Percentiles rank a stretch among this genome's conserved stretches.
These are phyloP conservation scores for Diospyros lotus DNA, from an alignment of 148 eudicot genomes.

Conservation along the genomic window DNA sequence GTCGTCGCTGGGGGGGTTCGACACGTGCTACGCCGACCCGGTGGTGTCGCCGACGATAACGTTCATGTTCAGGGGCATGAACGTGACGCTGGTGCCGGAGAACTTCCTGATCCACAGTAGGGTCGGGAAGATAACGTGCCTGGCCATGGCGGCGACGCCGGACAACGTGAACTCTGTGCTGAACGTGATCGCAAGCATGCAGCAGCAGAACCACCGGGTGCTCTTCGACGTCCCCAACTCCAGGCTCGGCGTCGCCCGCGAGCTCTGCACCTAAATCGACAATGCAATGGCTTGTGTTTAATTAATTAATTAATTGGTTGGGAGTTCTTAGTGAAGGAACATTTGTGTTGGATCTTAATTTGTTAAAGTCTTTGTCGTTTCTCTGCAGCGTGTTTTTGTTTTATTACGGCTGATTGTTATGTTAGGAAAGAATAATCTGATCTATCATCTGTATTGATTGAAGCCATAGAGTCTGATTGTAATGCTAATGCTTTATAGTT, in stretches of 20 bases:
- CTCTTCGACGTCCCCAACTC: conserved; percentile 60
- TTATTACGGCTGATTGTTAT: no score
- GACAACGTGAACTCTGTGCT: conserved; percentile 44
- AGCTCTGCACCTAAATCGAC: conserved; percentile 37
- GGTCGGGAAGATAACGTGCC: conserved; percentile 50
- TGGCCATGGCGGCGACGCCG: conserved; percentile 71
- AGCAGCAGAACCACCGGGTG: conserved; percentile 80
- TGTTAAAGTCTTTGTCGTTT: no score
- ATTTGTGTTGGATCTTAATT: no score
- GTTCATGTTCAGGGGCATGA: conserved; percentile 59
- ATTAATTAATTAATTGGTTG: no score
- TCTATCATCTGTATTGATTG: no score
- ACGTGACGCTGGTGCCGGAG: conserved; percentile 58
- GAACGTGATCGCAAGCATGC: conserved; percentile 76
- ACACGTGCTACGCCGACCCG: conserved; percentile 66
- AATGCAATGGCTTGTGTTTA: no score
- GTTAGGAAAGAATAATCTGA: no score
- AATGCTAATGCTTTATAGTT: no score
- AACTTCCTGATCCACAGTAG: conserved; percentile 72
- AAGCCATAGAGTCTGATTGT: no score
- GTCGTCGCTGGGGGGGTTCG: conserved; percentile 73
- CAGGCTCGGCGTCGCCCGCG: conserved; percentile 75
- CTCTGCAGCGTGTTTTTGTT: no score
- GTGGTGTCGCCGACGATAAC: conserved; percentile 57
- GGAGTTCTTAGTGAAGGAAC: no score